Base-by-base conservation (phyloP, 176 grass and related monocot genomes). In the Pontederia crassipes region DNA sequence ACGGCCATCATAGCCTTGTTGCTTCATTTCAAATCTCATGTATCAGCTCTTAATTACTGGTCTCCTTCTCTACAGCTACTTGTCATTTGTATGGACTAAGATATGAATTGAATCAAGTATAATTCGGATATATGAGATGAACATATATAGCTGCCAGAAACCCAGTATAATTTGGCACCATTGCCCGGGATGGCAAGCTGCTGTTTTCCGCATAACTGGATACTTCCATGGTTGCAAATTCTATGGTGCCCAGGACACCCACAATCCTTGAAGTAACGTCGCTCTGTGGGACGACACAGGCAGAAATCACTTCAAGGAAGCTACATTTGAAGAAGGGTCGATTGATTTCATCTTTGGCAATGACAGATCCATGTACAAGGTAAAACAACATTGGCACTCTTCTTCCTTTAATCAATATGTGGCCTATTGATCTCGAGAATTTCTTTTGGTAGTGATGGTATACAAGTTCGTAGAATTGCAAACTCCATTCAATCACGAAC, bases 301-400 rank as follows among this genome's bases (percentile, higher is more conserved):
- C 8, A 61, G 91, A 0, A 86, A 95, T 74, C 90, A 95, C 86
- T 90, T 90, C 83, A 85, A 85, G 69, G 91, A 90, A 66, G 91
- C 77, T 85, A 82, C 75, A 78, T 95, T 55, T 24, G 20, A 24
- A 24, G 46, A 95, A 78, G 91, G 91, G 46, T 90, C 91, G 64
- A 90, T 95, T 75, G 91, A 95, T 81, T 95, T 87, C 83, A 74
- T 95, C 69, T 95, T 95, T 73, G 90, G 90, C 69, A 90, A 95
- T 58, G 90, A 80, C 10, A 84, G 90, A 61, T 90, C 90, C 72
- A 86, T 97, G 18, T 97, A 88, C 81, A 96, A 88, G 88, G 87
- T 86, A 56, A 35, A 53, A 0, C 51, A 4, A 4, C 8, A 12
- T 11, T 16, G 11, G 1, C 3, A 54, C n/a, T 16, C 51, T 15